phyloP scores from a whole-genome alignment of 2,329 filamentous ascomycete genomes.

The Penicillium olsonii region DNA sequence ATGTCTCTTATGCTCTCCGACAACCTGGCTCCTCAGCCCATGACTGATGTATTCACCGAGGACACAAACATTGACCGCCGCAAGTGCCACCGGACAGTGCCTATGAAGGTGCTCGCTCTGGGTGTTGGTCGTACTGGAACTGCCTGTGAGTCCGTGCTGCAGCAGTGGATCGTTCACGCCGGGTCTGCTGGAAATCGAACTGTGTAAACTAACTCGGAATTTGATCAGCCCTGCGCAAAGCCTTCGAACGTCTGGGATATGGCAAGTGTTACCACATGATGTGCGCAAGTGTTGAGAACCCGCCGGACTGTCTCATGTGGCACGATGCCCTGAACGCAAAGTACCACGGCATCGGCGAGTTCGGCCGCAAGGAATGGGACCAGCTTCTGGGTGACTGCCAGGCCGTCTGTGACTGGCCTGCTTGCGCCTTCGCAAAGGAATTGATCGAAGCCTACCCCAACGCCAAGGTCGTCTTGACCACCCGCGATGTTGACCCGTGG shows the following conservation, averaged over 20 bases:
- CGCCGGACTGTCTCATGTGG: conserved; percentile 69
- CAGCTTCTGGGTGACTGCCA: conserved; percentile 66
- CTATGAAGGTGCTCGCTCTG: conserved; percentile 71
- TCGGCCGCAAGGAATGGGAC: conserved; percentile 69
- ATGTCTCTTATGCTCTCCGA: conserved; percentile 42
- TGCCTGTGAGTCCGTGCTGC: conserved; percentile 55
- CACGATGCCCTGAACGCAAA: conserved; percentile 67
- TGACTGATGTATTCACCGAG: conserved; percentile 55
- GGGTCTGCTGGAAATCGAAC: not conserved
- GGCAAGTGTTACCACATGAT: conserved; percentile 74
- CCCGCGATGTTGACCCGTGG: conserved; percentile 67
- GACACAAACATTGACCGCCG: conserved; percentile 70
- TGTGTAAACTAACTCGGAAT: conserved; percentile 9
- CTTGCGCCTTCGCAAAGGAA: conserved; percentile 67
- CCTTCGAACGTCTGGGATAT: conserved; percentile 67
- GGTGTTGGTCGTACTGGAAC: conserved; percentile 72
- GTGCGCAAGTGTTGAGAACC: conserved; percentile 68
- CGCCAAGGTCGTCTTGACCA: conserved; percentile 70
- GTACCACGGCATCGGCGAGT: conserved; percentile 62
- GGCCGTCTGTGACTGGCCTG: conserved; percentile 70
- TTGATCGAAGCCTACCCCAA: conserved; percentile 71
- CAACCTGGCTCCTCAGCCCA: conserved; percentile 42
- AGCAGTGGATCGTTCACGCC: not conserved
- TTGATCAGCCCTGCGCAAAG: conserved; percentile 60
- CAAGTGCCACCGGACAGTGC: conserved; percentile 65